Conservation (phyloP, 257 asterid genomes). For the Cynanchum wilfordii region DNA sequence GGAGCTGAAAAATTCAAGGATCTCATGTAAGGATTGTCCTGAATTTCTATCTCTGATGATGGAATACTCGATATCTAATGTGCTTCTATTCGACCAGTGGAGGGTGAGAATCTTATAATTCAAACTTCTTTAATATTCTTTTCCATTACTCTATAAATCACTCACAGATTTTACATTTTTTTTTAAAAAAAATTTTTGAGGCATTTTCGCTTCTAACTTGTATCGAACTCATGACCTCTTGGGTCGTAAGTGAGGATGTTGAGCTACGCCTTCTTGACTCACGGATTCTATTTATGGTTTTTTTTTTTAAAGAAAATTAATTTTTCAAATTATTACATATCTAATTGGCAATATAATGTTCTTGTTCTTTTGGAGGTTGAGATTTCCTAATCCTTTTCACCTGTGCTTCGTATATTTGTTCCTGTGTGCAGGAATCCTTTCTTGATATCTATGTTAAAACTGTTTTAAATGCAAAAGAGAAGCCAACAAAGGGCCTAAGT, state of each 20-base stretch:
- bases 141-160: neutral
- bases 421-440: conserved; percentile 54
- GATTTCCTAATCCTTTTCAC: conserved; percentile 1
- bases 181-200: no score
- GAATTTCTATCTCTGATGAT: conserved; percentile 59
- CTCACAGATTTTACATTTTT: neutral
- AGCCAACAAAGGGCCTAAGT: conserved; percentile 65
- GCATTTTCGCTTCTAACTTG: no score
- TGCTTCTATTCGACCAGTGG: conserved; percentile 51
- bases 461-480: conserved; percentile 83
- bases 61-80: conserved; percentile 49
- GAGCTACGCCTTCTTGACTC: no score
- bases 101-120: conserved; percentile 43
- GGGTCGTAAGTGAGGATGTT: no score
- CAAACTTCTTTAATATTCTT: conserved; percentile 4
- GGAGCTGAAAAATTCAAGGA: conserved; percentile 67
- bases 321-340: neutral
- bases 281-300: no score
- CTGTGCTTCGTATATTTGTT: conserved; percentile 25
- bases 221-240: no score
- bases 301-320: no score
- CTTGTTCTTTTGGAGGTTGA: neutral
- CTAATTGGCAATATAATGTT: neutral
- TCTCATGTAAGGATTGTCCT: conserved; percentile 67
- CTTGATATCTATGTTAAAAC: conserved; percentile 74